phyloP scores from a whole-genome alignment of 2,329 filamentous ascomycete species.

The Acarospora socialis region DNA sequence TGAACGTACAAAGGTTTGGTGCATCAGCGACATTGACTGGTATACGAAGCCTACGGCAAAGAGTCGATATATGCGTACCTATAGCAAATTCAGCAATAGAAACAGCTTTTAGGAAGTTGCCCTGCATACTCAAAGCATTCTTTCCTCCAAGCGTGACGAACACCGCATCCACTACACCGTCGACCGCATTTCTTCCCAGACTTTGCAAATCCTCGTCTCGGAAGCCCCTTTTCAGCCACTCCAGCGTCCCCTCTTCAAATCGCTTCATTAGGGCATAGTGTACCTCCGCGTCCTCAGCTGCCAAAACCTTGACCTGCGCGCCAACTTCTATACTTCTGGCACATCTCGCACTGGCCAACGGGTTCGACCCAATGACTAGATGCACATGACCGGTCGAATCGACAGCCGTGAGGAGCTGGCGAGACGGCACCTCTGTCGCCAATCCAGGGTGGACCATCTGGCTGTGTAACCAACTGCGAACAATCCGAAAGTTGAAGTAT shows the following conservation, averaged over 20 bases:
- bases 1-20: conserved; percentile 75
- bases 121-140: conserved; percentile 35
- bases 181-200: conserved; percentile 68
- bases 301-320: conserved; percentile 65
- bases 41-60: conserved; percentile 69
- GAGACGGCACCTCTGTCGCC: too few relatives aligned
- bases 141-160: conserved; percentile 58
- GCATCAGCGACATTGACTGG: conserved; percentile 88
- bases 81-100: conserved; percentile 8
- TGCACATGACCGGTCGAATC: conserved; percentile 61
- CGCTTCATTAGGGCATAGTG: conserved; percentile 41
- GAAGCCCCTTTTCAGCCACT: conserved; percentile 40
- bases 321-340: conserved; percentile 67
- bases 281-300: conserved; percentile 47
- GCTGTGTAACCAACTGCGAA: too few relatives aligned
- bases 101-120: conserved; percentile 21
- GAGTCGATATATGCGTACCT: conserved; percentile 54
- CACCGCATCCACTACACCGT: conserved; percentile 70
- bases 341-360: conserved; percentile 75
- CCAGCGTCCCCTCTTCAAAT: conserved; percentile 28
- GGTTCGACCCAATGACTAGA: conserved; percentile 72
- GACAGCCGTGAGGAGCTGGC: conserved; percentile 60
- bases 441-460: too few relatives aligned
- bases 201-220: conserved; percentile 55
- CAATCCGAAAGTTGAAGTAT: too few relatives aligned